Base-by-base conservation (phyloP, 495 filamentous ascomycete genomes). In the Aspergillus bertholletiae region DNA sequence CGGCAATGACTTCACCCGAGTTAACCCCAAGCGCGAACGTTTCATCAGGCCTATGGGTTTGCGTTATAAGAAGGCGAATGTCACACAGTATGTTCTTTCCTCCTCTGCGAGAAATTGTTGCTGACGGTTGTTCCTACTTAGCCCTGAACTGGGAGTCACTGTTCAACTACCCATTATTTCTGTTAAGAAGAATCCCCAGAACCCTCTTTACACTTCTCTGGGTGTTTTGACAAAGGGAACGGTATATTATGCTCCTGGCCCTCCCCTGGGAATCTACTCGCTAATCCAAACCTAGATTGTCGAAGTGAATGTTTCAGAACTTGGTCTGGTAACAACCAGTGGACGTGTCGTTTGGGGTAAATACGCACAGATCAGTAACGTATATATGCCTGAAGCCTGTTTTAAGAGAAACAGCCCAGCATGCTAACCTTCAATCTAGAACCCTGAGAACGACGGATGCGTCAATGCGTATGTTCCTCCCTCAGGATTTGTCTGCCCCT, bases 171-270 rank as follows among this genome's bases (percentile, higher is more conserved):
- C 93, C 15, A 96, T 98, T 53, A 81, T 98, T 49, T 81, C 80
- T 40, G 94, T 99, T 60, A 97, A 97, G 81, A 97, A 99, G 86
- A 98, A 97, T 76, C 94, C 94, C 11, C 89, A 94, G 75, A 92
- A 89, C 67, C 91, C 90, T 2, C 83, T 97, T 69, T 97, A 90
- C 70, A 97, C 95, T 5, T 93, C 96, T 62, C 78, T 97, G 17
- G 94, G 94, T 54, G 94, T 97, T 7, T 66, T 98, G 60, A 96
- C 90, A 26, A 94, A 92, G 75, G 94, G 94, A 48, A 97, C 94
- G 9, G 88, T 97, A 37, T 15, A 15, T 37, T 37, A n/a, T 13
- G 12, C 30, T 12, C 2, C 7, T 11, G 12, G 13, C 13, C 30
- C 2, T 34, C 30, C 12, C 5, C 30, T 8, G 30, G 12, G 13